These are phyloP conservation scores for Gossypioides kirkii DNA, from an alignment of 345 rosid species.

Conservation along the genomic window DNA sequence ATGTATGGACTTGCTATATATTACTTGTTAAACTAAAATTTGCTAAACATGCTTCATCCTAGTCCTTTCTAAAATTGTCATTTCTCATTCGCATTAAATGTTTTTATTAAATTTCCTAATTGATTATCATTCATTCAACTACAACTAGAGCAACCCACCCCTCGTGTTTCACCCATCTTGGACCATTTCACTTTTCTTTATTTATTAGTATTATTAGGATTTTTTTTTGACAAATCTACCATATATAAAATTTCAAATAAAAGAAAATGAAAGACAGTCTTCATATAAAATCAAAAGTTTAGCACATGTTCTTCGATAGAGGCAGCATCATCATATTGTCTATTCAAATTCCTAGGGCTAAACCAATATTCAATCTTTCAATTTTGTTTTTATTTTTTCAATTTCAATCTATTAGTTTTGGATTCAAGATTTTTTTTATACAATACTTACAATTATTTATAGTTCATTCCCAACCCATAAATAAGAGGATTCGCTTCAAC, in stretches of 20 bases:
- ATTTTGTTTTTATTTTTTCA: too few species aligned
- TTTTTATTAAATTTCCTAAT: background rate
- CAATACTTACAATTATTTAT: too few species aligned
- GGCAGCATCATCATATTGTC: background rate
- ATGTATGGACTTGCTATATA: too few species aligned
- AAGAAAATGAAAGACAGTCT: too few species aligned
- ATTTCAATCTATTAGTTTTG: too few species aligned
- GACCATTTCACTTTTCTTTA: background rate
- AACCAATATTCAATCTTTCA: too few species aligned
- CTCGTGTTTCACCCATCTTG: background rate
- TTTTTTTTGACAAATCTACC: background rate
- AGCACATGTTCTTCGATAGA: background rate
- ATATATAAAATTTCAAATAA: background rate
- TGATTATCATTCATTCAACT: background rate
- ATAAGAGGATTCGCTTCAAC: too few species aligned
- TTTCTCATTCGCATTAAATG: background rate
- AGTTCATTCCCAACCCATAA: too few species aligned
- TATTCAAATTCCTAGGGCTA: background rate
- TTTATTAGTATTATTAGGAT: background rate
- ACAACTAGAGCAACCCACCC: background rate
- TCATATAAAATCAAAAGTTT: too few species aligned
- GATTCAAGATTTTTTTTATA: too few species aligned
- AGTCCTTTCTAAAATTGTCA: background rate
- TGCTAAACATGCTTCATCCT: too few species aligned
- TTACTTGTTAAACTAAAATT: too few species aligned